These are phyloP conservation scores for Oryza australiensis DNA, from an alignment of 176 grass and related monocot genomes.

Conservation along the genomic window DNA sequence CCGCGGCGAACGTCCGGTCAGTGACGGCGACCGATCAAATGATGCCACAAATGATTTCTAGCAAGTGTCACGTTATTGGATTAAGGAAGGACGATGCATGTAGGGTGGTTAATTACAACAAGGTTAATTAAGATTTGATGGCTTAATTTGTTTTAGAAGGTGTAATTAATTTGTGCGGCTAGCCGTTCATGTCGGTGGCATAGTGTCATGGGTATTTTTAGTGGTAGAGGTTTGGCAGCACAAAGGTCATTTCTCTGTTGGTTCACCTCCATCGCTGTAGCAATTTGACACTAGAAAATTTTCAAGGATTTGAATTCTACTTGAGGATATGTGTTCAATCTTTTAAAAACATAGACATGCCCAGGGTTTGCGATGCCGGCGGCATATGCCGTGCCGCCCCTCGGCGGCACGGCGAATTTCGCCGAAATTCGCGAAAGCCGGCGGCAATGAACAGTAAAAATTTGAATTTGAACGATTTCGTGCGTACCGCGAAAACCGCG, in stretches of 20 bases:
- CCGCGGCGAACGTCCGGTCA: not conserved
- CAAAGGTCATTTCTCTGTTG: not conserved
- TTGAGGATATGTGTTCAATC: too few species aligned
- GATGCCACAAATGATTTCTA: not conserved
- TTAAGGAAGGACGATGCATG: not conserved
- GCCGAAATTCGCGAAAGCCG: too few species aligned
- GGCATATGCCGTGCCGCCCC: too few species aligned
- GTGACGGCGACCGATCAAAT: not conserved
- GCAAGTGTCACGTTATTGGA: not conserved
- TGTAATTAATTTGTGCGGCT: conserved; percentile 19
- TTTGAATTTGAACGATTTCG: too few species aligned
- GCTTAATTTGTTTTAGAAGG: not conserved
- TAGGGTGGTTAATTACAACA: not conserved
- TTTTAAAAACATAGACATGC: too few species aligned
- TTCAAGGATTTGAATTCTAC: too few species aligned
- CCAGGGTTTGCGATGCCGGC: too few species aligned
- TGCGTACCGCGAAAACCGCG: too few species aligned
- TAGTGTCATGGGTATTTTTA: not conserved
- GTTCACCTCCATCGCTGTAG: too few species aligned
- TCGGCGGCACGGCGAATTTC: too few species aligned
- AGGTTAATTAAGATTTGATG: not conserved
- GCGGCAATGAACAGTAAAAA: too few species aligned
- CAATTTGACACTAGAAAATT: too few species aligned
- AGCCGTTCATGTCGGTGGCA: not conserved
- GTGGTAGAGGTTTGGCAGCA: not conserved